Percentiles rank a stretch among this genome's conserved stretches.
Evolutionary conservation across 2,329 filamentous ascomycete genomes (phyloP).

Genomic region (Aspergillus jensenii): DNA sequence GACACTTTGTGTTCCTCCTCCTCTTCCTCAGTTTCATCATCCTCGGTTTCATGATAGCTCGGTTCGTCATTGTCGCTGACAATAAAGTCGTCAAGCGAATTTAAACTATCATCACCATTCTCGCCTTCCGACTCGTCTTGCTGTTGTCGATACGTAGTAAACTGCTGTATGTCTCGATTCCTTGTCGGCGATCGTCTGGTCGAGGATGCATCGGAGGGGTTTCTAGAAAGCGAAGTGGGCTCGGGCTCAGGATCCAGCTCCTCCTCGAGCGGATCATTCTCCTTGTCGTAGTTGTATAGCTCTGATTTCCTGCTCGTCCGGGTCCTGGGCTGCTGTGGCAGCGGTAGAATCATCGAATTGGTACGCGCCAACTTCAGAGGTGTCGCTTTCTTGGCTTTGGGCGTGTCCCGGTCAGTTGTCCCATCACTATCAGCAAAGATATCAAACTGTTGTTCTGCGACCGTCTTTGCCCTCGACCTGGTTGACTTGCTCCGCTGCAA

Average conservation of each 20-base stretch:
- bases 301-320: constrained; percentile 27
- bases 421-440: constrained; percentile 32
- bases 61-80: constrained; percentile 41
- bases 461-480: constrained; percentile 19
- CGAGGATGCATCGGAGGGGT: constrained; percentile 21
- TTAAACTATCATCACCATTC: constrained; percentile 28
- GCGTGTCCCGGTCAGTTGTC: constrained; percentile 19
- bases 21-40: constrained; percentile 30
- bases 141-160: constrained; percentile 21
- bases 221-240: constrained; percentile 16
- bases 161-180: constrained; percentile 12
- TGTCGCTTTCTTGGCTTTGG: constrained; percentile 24
- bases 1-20: constrained; percentile 18
- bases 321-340: constrained; percentile 23
- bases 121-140: constrained; percentile 24
- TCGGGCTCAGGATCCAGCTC: constrained; percentile 14
- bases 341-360: constrained; percentile 35
- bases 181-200: constrained; percentile 21
- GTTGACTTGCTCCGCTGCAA: constrained; percentile 16
- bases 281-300: constrained; percentile 34
- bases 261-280: constrained; percentile 30
- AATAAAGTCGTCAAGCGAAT: constrained; percentile 43
- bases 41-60: constrained; percentile 35
- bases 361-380: constrained; percentile 31
- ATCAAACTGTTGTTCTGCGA: constrained; percentile 24